These are phyloP conservation scores for Pholiota adiposa DNA, from an alignment of 1,284 basidiomycete genomes.

Conservation along the genomic window DNA sequence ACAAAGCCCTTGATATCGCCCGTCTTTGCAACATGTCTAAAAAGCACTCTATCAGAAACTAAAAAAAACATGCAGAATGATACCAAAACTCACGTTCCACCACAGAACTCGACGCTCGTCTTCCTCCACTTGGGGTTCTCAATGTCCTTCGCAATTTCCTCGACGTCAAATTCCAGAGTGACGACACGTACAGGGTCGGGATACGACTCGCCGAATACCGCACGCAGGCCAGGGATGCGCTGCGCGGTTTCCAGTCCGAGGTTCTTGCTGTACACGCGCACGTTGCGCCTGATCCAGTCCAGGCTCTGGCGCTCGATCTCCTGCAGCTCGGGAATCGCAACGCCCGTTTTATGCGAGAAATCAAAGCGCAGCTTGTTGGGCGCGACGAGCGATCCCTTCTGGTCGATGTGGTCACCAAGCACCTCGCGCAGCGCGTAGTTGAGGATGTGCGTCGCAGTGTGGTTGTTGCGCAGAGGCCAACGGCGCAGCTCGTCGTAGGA, in stretches of 20 bases:
- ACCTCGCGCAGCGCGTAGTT: slow-evolving; percentile 93
- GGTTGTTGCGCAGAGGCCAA: slow-evolving; percentile 96
- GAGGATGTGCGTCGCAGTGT: slow-evolving; percentile 98
- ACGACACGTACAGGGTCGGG: slow-evolving; percentile 98
- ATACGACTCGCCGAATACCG: slow-evolving; percentile 98
- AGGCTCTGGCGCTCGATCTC: slow-evolving; percentile 87
- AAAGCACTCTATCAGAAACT: neutral
- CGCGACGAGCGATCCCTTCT: slow-evolving; percentile 97
- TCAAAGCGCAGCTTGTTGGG: slow-evolving; percentile 97
- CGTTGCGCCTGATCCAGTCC: slow-evolving; percentile 91
- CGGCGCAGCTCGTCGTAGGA: slow-evolving; percentile 85
- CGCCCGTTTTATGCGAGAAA: slow-evolving; percentile 94
- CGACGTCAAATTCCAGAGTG: slow-evolving; percentile 84
- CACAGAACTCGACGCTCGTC: slow-evolving; percentile 97
- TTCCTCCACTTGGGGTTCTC: slow-evolving; percentile 89
- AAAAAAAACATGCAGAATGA: neutral
- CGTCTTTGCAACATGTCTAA: slow-evolving; percentile 90
- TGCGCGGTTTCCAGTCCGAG: slow-evolving; percentile 82
- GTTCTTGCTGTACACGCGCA: slow-evolving; percentile 89
- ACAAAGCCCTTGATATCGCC: slow-evolving; percentile 97
- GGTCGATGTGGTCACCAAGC: slow-evolving; percentile 96
- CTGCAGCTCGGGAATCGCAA: slow-evolving; percentile 73
- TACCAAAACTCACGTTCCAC: slow-evolving; percentile 84
- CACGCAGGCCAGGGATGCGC: slow-evolving; percentile 91
- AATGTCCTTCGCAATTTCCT: slow-evolving; percentile 86